These are phyloP conservation scores for Myxozyma neglecta DNA, from an alignment of 805 yeast genomes.

Conservation along the genomic window DNA sequence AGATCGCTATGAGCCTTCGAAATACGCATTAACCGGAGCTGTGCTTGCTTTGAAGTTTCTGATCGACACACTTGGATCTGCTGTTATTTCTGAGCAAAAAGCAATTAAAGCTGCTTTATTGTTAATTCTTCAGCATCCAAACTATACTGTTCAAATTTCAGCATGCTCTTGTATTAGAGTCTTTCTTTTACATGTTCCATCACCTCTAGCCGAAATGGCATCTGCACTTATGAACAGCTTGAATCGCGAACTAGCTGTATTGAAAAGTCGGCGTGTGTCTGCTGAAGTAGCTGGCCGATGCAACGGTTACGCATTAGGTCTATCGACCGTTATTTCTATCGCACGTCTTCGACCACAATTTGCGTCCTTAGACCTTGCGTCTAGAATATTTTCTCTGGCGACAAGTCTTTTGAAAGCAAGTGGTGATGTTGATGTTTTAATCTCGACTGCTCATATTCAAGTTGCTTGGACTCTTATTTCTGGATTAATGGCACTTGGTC, in stretches of 20 bases:
- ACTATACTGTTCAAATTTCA: conserved; percentile 30
- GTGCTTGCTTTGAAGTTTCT: conserved; percentile 32
- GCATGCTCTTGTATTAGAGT: conserved; percentile 28
- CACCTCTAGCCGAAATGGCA: conserved; percentile 32
- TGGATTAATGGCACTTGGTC: conserved; percentile 65
- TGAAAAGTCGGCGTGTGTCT: conserved; percentile 25
- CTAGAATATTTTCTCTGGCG: conserved; percentile 49
- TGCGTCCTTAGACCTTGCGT: conserved; percentile 48
- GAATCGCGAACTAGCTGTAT: conserved; percentile 32
- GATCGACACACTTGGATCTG: conserved; percentile 37
- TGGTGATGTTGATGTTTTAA: conserved; percentile 35
- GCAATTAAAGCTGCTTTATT: conserved; percentile 24
- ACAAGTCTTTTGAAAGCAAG: conserved; percentile 46
- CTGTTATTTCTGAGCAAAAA: conserved; percentile 33
- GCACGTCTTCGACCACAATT: conserved; percentile 39
- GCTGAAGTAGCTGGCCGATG: conserved; percentile 28
- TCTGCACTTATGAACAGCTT: conserved; percentile 30
- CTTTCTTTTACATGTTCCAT: conserved; percentile 33
- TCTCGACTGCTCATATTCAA: conserved; percentile 43
- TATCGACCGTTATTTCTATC: conserved; percentile 36
- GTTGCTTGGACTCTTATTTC: conserved; percentile 63
- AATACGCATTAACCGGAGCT: conserved; percentile 32
- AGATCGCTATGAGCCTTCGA: conserved; percentile 32
- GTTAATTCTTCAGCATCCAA: conserved; percentile 26
- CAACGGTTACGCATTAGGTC: conserved; percentile 37